Percentiles rank a stretch among this genome's conserved stretches.
Evolutionary conservation across 2,329 filamentous ascomycete genomes (phyloP).

Genomic region (Trichoderma endophyticum): DNA sequence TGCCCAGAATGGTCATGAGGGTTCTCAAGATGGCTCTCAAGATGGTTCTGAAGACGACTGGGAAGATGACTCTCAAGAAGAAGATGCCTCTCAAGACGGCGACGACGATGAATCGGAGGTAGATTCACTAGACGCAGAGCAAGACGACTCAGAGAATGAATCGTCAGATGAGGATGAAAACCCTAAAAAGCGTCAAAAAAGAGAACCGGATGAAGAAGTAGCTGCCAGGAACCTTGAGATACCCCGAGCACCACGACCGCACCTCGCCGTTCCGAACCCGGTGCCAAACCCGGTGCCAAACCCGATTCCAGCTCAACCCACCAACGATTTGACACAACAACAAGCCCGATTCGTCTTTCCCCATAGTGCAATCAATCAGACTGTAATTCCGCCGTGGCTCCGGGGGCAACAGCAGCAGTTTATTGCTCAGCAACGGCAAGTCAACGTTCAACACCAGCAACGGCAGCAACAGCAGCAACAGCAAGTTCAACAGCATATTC

Average conservation of each 20-base stretch:
- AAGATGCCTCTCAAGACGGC: neutral
- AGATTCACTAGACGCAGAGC: neutral
- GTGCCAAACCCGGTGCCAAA: neutral
- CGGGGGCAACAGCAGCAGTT: neutral
- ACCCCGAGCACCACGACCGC: neutral
- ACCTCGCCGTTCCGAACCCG: neutral
- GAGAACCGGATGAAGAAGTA: neutral
- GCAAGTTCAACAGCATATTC: neutral
- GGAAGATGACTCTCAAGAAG: neutral
- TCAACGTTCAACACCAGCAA: neutral
- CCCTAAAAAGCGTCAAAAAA: neutral
- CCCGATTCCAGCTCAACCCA: neutral
- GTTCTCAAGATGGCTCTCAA: neutral
- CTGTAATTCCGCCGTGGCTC: neutral
- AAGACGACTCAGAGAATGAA: neutral
- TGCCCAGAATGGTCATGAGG: neutral
- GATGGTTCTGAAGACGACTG: neutral
- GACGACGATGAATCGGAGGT: neutral
- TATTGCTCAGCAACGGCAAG: neutral
- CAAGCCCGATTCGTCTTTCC: neutral
- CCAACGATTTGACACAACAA: neutral
- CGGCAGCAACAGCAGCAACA: neutral
- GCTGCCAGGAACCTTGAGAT: neutral
- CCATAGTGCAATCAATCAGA: neutral
- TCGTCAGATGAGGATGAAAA: neutral